Evolutionary conservation across 345 rosid species (phyloP), one percentile per base, ranked within the genome.

Genomic region (Gossypium sturtianum): DNA sequence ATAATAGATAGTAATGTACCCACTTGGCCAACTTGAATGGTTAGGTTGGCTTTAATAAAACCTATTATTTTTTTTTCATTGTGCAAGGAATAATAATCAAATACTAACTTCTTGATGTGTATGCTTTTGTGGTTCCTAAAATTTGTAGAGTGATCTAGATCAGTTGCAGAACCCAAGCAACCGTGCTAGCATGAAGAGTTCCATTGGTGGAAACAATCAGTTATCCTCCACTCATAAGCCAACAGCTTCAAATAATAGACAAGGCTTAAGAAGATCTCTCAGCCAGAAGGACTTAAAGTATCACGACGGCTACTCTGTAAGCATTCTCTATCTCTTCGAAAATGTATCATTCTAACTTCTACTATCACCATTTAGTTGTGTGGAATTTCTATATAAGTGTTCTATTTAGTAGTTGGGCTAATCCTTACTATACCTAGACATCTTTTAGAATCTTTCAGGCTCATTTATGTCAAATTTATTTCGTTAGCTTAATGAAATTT

Each of bases 301-400:
- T 75, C 89, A 83, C 51, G 99, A 95, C 67, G 98, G 84, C 75
- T 89, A 95, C 81, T 95, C 98, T 72, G 98, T 93, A 83, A 90
- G 97, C 70, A 56, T 51, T 76, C 62, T 75, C 8, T 19, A 52
- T 78, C 70, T 65, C 74, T 76, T 17, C 19, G 19, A 54, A 52
- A 66, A 23, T 15, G 7, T 15, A 20, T 10, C 27, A 76, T 71
- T n/a, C 15, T 27, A 47, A 56, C 23, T 48, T 70, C 20, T 66
- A 25, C 12, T 71, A 20, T 72, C 7, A n/a, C 48, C 67, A 43
- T 0, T 48, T 67, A 48, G 43, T 17, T 69, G 17, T 22, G 43
- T 48, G 57, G 27, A 45, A 71, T 19, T 56, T 41, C 57, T 53
- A 38, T 20, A 6, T 19, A 41, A 57, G n/a, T n/a, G 20, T 53